These are phyloP conservation scores for Hygrophorus russula DNA, from an alignment of 768 basidiomycete genomes.

Conservation along the genomic window DNA sequence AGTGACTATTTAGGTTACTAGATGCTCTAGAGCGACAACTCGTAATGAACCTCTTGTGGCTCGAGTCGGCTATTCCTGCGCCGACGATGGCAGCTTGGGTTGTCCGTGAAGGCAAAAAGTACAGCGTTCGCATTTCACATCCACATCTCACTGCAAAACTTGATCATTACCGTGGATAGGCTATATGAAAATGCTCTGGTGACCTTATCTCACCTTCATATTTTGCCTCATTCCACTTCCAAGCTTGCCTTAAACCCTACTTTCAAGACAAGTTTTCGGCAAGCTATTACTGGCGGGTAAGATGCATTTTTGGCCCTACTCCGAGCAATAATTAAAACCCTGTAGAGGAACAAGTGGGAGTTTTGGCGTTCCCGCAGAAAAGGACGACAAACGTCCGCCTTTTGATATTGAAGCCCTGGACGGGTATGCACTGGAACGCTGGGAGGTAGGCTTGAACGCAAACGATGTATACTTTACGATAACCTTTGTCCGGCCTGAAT, in stretches of 20 bases:
- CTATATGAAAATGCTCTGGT: conserved; percentile 58
- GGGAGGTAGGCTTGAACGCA: conserved; percentile 40
- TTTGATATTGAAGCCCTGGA: conserved; percentile 56
- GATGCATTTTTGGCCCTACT: conserved; percentile 7
- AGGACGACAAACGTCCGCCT: conserved; percentile 47
- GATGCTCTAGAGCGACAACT: conserved; percentile 74
- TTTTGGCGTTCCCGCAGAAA: conserved; percentile 70
- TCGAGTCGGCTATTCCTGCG: conserved; percentile 61
- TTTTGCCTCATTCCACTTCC: conserved; percentile 46
- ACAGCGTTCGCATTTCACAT: conserved; percentile 14
- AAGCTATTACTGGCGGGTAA: conserved; percentile 84
- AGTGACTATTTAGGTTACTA: conserved; percentile 41
- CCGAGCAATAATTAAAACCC: background rate
- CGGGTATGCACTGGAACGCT: conserved; percentile 73
- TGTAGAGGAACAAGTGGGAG: conserved; percentile 64
- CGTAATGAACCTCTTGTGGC: conserved; percentile 82
- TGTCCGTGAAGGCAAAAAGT: conserved; percentile 63
- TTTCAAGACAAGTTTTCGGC: conserved; percentile 71
- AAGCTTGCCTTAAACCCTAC: conserved; percentile 61
- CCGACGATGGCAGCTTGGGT: conserved; percentile 72
- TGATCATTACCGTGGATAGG: conserved; percentile 24
- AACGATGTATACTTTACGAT: background rate
- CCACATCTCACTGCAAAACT: conserved; percentile 5
- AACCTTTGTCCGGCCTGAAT: background rate
- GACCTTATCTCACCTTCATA: conserved; percentile 57